Evolutionary conservation across 169 alveolate species (phyloP).

Genomic region (Eimeria praecox): DNA sequence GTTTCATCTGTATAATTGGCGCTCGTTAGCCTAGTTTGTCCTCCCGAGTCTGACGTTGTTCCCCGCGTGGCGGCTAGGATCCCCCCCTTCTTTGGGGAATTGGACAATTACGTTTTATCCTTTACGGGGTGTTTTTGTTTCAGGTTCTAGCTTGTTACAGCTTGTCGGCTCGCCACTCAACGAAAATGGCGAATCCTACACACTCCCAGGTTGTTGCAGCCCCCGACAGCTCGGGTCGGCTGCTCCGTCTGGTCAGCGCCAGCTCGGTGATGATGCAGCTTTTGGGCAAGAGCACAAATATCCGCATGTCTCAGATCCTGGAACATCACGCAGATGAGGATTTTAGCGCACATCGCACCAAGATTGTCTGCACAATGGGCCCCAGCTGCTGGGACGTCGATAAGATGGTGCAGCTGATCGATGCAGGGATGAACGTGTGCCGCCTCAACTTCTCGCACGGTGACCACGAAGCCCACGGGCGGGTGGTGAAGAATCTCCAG

Average conservation of each 20-base stretch:
- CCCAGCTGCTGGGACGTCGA: constrained; percentile 97
- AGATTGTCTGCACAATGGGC: constrained; percentile 99
- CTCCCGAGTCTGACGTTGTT: not conserved
- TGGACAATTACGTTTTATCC: not conserved
- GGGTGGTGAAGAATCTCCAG: constrained; percentile 91
- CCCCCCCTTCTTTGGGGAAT: not conserved
- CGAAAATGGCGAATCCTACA: constrained; percentile 62
- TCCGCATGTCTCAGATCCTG: constrained; percentile 82
- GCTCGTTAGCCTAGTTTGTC: not conserved
- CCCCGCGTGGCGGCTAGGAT: not conserved
- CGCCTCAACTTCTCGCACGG: constrained; percentile 99
- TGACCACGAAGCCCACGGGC: constrained; percentile 96
- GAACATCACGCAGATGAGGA: constrained; percentile 82
- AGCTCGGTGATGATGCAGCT: constrained; percentile 81
- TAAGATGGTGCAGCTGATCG: constrained; percentile 94
- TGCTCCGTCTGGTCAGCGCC: constrained; percentile 81
- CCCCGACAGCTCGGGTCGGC: constrained; percentile 80
- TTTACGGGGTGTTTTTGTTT: not conserved
- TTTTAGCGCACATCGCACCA: constrained; percentile 93
- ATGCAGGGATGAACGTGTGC: constrained; percentile 98
- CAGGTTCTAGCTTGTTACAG: constrained; percentile 1
- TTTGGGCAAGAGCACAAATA: constrained; percentile 84
- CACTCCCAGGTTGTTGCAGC: constrained; percentile 73
- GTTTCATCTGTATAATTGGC: not conserved
- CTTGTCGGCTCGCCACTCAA: not conserved